These are phyloP conservation scores for Leccinum incarnatum DNA, from an alignment of 768 basidiomycete genomes.

Conservation along the genomic window DNA sequence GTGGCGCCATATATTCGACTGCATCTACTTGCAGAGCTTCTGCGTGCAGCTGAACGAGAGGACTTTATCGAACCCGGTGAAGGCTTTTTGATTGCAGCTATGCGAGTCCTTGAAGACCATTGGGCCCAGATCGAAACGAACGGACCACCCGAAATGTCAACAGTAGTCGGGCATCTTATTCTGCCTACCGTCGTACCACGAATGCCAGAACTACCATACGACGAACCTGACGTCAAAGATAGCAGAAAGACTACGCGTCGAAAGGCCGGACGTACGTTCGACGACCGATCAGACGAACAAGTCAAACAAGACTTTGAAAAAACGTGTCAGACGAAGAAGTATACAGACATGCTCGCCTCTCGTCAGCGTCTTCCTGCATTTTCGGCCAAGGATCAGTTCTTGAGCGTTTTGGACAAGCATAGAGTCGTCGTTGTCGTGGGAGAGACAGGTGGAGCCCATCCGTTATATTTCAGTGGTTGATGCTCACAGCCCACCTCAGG, in stretches of 20 bases:
- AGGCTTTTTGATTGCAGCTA: slow-evolving; percentile 67
- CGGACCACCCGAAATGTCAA: slow-evolving; percentile 74
- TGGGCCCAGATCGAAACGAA: slow-evolving; percentile 65
- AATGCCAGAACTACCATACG: slow-evolving; percentile 15
- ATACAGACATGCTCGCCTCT: slow-evolving; percentile 50
- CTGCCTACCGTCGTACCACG: slow-evolving; percentile 11
- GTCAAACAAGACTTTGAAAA: slow-evolving; percentile 54
- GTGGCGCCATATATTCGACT: slow-evolving; percentile 81
- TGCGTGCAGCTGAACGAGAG: slow-evolving; percentile 51
- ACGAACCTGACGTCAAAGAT: not conserved
- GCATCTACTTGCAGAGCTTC: slow-evolving; percentile 67
- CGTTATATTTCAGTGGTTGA: not conserved
- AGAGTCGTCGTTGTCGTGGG: slow-evolving; percentile 84
- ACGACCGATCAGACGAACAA: slow-evolving; percentile 45
- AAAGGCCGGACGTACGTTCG: slow-evolving; percentile 18
- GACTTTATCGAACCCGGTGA: slow-evolving; percentile 64
- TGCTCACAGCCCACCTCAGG: slow-evolving; percentile 39
- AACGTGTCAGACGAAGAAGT: slow-evolving; percentile 46
- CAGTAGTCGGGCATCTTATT: slow-evolving; percentile 47
- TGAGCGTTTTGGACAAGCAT: slow-evolving; percentile 52
- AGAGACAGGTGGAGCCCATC: slow-evolving; percentile 63
- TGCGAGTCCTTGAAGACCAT: slow-evolving; percentile 67
- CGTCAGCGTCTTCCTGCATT: slow-evolving; percentile 78
- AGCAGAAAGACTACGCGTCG: not conserved
- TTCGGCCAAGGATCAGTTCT: slow-evolving; percentile 58